Evolutionary conservation across 139 green algal species (phyloP), one percentile per base, ranked within the genome.

Genomic region (Closterium sp.): DNA sequence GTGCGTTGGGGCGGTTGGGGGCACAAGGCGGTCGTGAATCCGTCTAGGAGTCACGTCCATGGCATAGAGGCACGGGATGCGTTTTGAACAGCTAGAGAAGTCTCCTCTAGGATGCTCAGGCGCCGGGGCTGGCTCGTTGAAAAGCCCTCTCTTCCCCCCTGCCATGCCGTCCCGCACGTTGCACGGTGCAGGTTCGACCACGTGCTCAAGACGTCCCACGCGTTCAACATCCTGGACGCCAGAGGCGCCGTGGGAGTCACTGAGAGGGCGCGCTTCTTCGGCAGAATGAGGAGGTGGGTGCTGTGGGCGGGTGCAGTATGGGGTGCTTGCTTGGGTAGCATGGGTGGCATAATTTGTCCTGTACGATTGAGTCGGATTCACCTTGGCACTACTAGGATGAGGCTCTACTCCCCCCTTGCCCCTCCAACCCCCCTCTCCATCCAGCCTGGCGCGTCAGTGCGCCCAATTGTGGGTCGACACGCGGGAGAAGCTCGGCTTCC

Each of bases 161-260:
- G n/a, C n/a, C n/a, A n/a, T n/a, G n/a, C n/a, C n/a, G n/a, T n/a
- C n/a, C n/a, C n/a, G n/a, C n/a, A n/a, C n/a, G n/a, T n/a, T n/a
- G n/a, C n/a, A n/a, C n/a, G n/a, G n/a, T 28, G 55, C 90, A 93
- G 90, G 35, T 99, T 99, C 92, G 97, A 99, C 93, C 96, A 99
- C 92, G 94, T 99, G 83, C 96, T 99, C n/a, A 99, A 99, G 96
- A 95, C 98, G 43, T 97, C 94, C 43, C 98, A 99, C 92, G 95
- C 96, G 36, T 99, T 99, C 95, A 99, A 99, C 95, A 93, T 99
- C 31, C 94, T 99, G 89, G 98, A 99, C 91, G 97, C 98, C 0
- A 94, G 98, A 3, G 94, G 94, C 16, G 94, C 94, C 32, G 96
- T 99, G 28, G 97, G 97, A 12, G 97, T 99, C 30, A 99, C 98